A percentile compares a stretch with the other conserved stretches of the same genome.
These are phyloP conservation scores for Jamesozyma spencerorum DNA, from an alignment of 805 yeast species.

Conservation along the genomic window DNA sequence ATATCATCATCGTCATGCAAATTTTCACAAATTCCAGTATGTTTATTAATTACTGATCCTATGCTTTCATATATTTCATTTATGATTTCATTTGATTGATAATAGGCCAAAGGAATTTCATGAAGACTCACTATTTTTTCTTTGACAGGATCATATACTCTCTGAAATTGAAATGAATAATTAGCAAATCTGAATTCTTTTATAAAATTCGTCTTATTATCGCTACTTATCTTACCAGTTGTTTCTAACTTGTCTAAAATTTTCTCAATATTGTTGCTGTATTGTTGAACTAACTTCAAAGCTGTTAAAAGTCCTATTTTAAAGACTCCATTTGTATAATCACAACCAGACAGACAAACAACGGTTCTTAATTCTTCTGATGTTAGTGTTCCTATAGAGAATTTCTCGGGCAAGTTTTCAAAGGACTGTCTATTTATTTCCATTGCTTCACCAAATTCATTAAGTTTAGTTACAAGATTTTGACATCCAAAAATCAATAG, in stretches of 20 bases:
- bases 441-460: slow-evolving; percentile 55
- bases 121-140: slow-evolving; percentile 45
- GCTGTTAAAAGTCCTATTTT: slow-evolving; percentile 76
- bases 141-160: slow-evolving; percentile 63
- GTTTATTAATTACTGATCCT: slow-evolving; percentile 1
- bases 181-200: slow-evolving; percentile 56
- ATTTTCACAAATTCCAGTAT: not conserved
- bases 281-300: slow-evolving; percentile 39
- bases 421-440: slow-evolving; percentile 54
- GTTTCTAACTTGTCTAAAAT: slow-evolving; percentile 26
- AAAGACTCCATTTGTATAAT: slow-evolving; percentile 76
- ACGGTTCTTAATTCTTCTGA: slow-evolving; percentile 49
- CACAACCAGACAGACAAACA: slow-evolving; percentile 89
- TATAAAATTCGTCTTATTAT: not conserved
- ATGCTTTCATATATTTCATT: not conserved
- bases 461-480: slow-evolving; percentile 66
- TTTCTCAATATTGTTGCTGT: slow-evolving; percentile 13
- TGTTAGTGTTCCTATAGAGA: slow-evolving; percentile 41
- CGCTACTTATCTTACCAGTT: slow-evolving; percentile 39
- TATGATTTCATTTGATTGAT: not conserved
- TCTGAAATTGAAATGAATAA: slow-evolving; percentile 70
- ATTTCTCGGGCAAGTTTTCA: slow-evolving; percentile 33
- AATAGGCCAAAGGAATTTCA: slow-evolving; percentile 34
- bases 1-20: not conserved
- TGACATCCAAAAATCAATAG: slow-evolving; percentile 77